These are phyloP conservation scores for Cladobotryum protrusum DNA, from an alignment of 2,329 filamentous ascomycete genomes.

Conservation along the genomic window DNA sequence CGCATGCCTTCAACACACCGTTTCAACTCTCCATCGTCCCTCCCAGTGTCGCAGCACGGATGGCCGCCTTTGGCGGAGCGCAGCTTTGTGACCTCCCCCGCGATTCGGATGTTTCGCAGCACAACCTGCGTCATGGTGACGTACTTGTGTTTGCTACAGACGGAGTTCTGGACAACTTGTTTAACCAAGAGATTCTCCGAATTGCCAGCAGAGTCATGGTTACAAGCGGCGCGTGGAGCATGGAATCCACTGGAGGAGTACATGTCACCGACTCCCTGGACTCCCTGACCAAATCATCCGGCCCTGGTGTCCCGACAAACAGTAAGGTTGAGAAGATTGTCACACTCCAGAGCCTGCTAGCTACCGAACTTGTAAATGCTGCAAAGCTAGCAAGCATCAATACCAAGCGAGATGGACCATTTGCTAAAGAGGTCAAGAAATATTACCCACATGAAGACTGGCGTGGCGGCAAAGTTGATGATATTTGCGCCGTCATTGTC, in stretches of 20 bases:
- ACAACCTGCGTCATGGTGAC: constrained; percentile 79
- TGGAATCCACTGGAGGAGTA: constrained; percentile 52
- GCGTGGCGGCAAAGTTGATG: constrained; percentile 89
- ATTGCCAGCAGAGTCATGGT: constrained; percentile 75
- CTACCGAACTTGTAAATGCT: constrained; percentile 69
- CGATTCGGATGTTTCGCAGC: constrained; percentile 73
- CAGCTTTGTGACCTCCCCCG: constrained; percentile 77
- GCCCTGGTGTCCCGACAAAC: constrained; percentile 17
- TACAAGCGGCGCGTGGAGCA: constrained; percentile 65
- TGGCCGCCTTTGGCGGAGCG: constrained; percentile 74
- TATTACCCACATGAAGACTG: constrained; percentile 82
- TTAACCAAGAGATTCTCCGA: constrained; percentile 79
- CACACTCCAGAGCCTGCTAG: constrained; percentile 71
- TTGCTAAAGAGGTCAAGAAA: constrained; percentile 88
- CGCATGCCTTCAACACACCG: constrained; percentile 95
- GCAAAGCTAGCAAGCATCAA: constrained; percentile 83
- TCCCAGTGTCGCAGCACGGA: constrained; percentile 68
- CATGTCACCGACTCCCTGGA: constrained; percentile 57
- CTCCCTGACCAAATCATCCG: constrained; percentile 28
- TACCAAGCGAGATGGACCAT: constrained; percentile 77
- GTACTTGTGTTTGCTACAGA: constrained; percentile 92
- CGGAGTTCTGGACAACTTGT: constrained; percentile 93
- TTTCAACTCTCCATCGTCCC: constrained; percentile 91
- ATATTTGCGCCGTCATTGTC: constrained; percentile 82
- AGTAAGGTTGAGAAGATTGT: constrained; percentile 22